phyloP scores from a whole-genome alignment of 2,329 filamentous ascomycete species.

The Venturia nashicola region DNA sequence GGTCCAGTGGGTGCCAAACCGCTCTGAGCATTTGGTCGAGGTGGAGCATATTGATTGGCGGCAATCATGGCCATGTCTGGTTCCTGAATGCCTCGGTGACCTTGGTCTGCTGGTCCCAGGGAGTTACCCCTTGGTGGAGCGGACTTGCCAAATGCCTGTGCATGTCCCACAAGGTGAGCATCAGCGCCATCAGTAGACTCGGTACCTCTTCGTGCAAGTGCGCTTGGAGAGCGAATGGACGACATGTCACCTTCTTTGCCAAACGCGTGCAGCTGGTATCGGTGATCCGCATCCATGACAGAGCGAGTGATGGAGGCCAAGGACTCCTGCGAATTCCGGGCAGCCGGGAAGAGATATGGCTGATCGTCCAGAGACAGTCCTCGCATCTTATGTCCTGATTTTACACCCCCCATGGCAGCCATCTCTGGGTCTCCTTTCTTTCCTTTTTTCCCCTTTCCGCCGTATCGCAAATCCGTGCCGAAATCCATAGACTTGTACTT shows the following conservation, averaged over 20 bases:
- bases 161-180: slow-evolving; percentile 42
- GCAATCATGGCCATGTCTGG: slow-evolving; percentile 14
- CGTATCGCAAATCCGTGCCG: slow-evolving; percentile 50
- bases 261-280: slow-evolving; percentile 44
- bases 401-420: slow-evolving; percentile 38
- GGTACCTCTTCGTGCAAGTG: slow-evolving; percentile 21
- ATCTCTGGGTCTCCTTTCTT: slow-evolving; percentile 12
- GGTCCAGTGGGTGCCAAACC: slow-evolving; percentile 12
- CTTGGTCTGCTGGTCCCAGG: slow-evolving; percentile 13
- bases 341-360: slow-evolving; percentile 82
- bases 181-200: slow-evolving; percentile 38
- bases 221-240: slow-evolving; percentile 16
- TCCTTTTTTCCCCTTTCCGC: slow-evolving; percentile 27
- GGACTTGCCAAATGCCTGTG: slow-evolving; percentile 45
- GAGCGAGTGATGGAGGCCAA: slow-evolving; percentile 73
- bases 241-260: slow-evolving; percentile 26
- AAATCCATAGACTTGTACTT: slow-evolving; percentile 90
- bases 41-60: slow-evolving; percentile 16
- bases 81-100: slow-evolving; percentile 12
- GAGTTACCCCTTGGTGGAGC: slow-evolving; percentile 31
- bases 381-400: slow-evolving; percentile 43
- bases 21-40: slow-evolving; percentile 4
- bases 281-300: slow-evolving; percentile 57
- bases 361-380: slow-evolving; percentile 49
- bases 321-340: slow-evolving; percentile 73